Evolutionary conservation across 139 green algal genomes (phyloP), one percentile per base, ranked within the genome.

Genomic region (Gonium pectorale): DNA sequence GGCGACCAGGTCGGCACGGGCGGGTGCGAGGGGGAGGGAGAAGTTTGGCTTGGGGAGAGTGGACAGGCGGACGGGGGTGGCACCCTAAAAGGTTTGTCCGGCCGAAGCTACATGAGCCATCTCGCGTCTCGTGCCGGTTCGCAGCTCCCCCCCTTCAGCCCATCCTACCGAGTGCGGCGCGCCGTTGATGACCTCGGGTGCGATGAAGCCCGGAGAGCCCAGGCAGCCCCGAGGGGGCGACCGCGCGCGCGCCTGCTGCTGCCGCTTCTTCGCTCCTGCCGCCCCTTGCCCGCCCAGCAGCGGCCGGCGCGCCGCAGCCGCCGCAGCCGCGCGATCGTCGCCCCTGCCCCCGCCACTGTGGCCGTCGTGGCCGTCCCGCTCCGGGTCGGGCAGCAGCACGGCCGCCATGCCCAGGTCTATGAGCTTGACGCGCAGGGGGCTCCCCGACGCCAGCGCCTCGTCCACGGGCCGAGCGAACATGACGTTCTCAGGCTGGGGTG

Each of bases 401-500:
- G 67, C 49, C 26, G 90, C 87, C 90, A 93, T 89, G 68, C 90
- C 90, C 54, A 93, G 78, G 83, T 93, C 90, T n/a, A 93, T 90
- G 15, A 93, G 71, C 69, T 92, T 92, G 7, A 93, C 81, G 27
- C 86, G 71, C 46, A 86, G 70, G 13, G 63, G 64, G 40, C 81
- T 83, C 31, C 38, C 60, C 22, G 78, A 60, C 5, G 41, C 54
- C 43, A 63, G n/a, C n/a, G 77, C 86, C 19, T 81, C 52, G 52
- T 79, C 67, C 7, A 83, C 84, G 33, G 83, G 81, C 74, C 86
- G 86, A 37, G 68, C 87, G 41, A 91, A 86, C 64, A 93, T 70
- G 40, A 88, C 71, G 59, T 93, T 93, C 85, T 93, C 89, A 5
- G 89, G 89, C 85, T 91, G 68, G 29, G 56, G n/a, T n/a, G n/a